Base-by-base conservation (phyloP, 2,329 filamentous ascomycete species). In the Fusarium pilosicola region DNA sequence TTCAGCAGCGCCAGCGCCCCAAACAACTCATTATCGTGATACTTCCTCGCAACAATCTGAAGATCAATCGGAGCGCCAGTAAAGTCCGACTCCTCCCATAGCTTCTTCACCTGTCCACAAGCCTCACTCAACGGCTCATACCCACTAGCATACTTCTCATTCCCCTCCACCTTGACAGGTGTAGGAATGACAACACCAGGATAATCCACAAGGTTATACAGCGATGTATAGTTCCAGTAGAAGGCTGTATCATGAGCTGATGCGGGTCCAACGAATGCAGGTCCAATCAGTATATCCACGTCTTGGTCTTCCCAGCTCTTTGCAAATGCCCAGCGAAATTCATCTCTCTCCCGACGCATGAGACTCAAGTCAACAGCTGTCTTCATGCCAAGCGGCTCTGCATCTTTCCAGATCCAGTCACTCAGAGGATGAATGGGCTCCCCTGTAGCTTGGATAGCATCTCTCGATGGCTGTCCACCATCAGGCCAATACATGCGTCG, bases 171-270 rank as follows among this genome's bases (percentile, higher is more conserved):
- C 56, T 63, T 66, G 7, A 38, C 24, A 12, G 62, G 73, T 4
- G 87, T 87, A 0, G 90, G 91, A 73, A 93, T 90, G 1, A 89
- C 84, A 4, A 88, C 77, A 7, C 85, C 86, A 3, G 90, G 89
- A 79, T 91, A 91, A 77, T 93, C 90, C 9, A 93, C 84, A 57
- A 92, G 72, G 76, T 93, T 93, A 88, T 90, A 93, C 68, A 89
- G 86, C 4, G 85, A 82, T 0, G 89, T 91, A 72, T 93, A 93
- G 3, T 85, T 85, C 89, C 90, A 92, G 82, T 73, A 90, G 46
- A 86, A 85, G 84, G 5, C 58, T 9, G 65, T 57, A 7, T 59
- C 54, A 22, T 56, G 51, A 14, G 48, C 45, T 44, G 57, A 59
- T 17, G 68, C 65, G 0, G 65, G 59, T 4, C 68, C 68, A 1